phyloP scores from a whole-genome alignment of 139 green algal species.

The Micromonas pusilla region DNA sequence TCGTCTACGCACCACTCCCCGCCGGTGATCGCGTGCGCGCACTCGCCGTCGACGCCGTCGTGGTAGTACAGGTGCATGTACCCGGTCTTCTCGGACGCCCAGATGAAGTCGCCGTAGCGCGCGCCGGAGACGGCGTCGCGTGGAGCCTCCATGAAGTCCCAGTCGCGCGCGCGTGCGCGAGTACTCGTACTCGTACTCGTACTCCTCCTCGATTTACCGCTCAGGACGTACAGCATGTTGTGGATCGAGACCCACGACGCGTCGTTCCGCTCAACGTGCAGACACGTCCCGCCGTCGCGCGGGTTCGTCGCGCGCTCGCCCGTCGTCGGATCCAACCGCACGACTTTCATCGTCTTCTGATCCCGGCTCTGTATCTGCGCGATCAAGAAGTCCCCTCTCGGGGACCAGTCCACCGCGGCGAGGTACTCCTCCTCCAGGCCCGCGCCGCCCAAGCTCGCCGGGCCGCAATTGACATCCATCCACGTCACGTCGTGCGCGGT shows the following conservation, averaged over 20 bases:
- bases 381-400: conserved; percentile 19
- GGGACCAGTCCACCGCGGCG: conserved; percentile 37
- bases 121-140: background rate
- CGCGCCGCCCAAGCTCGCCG: conserved; percentile 18
- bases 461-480: conserved; percentile 41
- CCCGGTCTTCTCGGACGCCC: conserved; percentile 40
- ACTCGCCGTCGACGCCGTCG: background rate
- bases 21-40: background rate
- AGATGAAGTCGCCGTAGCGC: conserved; percentile 37
- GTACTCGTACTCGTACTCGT: too few species aligned
- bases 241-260: too few species aligned
- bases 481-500: conserved; percentile 4
- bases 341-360: conserved; percentile 27
- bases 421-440: conserved; percentile 48
- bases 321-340: background rate
- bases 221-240: too few species aligned
- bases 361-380: conserved; percentile 40
- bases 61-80: conserved; percentile 46
- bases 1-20: conserved; percentile 44
- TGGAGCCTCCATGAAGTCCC: too few species aligned
- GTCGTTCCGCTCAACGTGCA: too few species aligned
- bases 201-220: too few species aligned
- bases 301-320: background rate
- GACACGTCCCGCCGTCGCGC: too few species aligned
- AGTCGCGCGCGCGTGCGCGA: too few species aligned